These are phyloP conservation scores for Exserohilum rostratum DNA, from an alignment of 2,329 filamentous ascomycete species.

Conservation along the genomic window DNA sequence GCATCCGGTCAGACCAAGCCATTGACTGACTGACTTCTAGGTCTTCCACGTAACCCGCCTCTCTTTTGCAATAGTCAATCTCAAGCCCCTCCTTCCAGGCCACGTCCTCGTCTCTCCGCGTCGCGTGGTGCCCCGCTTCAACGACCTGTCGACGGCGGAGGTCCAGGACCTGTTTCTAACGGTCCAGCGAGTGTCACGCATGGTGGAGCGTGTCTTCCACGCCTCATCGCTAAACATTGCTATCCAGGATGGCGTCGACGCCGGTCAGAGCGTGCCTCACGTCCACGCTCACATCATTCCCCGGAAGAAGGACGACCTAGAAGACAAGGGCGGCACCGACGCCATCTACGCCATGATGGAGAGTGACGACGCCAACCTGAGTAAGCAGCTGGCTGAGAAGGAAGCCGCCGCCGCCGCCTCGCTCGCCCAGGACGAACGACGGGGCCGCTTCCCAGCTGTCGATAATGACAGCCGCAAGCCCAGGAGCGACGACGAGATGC, in stretches of 20 bases:
- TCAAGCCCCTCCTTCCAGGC: slow-evolving; percentile 91
- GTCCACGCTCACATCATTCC: slow-evolving; percentile 94
- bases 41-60: slow-evolving; percentile 84
- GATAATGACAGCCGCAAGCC: neutral
- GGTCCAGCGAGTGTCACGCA: slow-evolving; percentile 79
- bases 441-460: slow-evolving; percentile 57
- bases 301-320: slow-evolving; percentile 64
- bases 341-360: slow-evolving; percentile 84
- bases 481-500: neutral
- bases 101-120: slow-evolving; percentile 90
- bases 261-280: slow-evolving; percentile 92
- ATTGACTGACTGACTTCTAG: slow-evolving; percentile 53
- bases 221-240: slow-evolving; percentile 88
- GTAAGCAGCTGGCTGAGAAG: slow-evolving; percentile 65
- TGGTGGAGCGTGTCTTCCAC: slow-evolving; percentile 67
- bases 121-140: slow-evolving; percentile 70
- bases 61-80: slow-evolving; percentile 89
- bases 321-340: slow-evolving; percentile 67
- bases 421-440: slow-evolving; percentile 69
- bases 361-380: slow-evolving; percentile 82
- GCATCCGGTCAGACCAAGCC: neutral
- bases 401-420: slow-evolving; percentile 65
- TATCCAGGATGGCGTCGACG: slow-evolving; percentile 88
- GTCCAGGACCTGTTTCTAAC: slow-evolving; percentile 86
- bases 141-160: slow-evolving; percentile 74